These are phyloP conservation scores for Typha latifolia DNA, from an alignment of 176 grass and related monocot species.

Conservation along the genomic window DNA sequence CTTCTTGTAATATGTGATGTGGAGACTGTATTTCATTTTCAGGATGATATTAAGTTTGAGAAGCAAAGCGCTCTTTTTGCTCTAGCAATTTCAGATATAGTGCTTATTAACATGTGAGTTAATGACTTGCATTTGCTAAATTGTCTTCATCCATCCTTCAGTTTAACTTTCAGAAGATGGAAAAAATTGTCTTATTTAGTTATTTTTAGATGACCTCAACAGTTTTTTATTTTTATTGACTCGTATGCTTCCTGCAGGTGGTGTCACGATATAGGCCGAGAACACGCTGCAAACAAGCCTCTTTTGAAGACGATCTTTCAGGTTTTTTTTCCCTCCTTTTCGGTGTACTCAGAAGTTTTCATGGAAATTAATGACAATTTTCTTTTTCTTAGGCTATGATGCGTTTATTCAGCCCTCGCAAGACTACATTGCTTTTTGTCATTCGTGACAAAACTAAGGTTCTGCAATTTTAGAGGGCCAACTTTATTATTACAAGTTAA, in stretches of 20 bases:
- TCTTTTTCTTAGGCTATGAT: conserved; percentile 47
- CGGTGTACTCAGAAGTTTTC: conserved; percentile 7
- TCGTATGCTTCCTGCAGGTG: conserved; percentile 41
- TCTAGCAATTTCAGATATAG: conserved; percentile 78
- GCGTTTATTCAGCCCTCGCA: conserved; percentile 60
- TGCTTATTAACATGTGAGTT: conserved; percentile 83
- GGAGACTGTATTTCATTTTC: conserved; percentile 15
- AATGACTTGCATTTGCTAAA: background rate
- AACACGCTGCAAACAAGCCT: conserved; percentile 72
- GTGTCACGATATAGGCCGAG: conserved; percentile 89
- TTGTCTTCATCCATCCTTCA: background rate
- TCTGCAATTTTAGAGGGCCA: background rate
- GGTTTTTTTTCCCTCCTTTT: conserved; percentile 27
- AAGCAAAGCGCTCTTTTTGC: too few species aligned
- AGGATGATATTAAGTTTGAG: conserved; percentile 72
- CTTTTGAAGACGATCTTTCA: conserved; percentile 76
- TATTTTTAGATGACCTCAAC: background rate
- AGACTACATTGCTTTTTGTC: conserved; percentile 58
- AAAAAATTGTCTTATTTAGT: background rate
- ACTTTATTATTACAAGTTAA: background rate
- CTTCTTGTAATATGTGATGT: background rate
- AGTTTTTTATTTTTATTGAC: background rate
- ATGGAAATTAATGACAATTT: conserved; percentile 5
- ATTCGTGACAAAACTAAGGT: conserved; percentile 95
- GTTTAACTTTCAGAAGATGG: background rate